phyloP scores from a whole-genome alignment of 257 asterid genomes.

The Echium plantagineum region DNA sequence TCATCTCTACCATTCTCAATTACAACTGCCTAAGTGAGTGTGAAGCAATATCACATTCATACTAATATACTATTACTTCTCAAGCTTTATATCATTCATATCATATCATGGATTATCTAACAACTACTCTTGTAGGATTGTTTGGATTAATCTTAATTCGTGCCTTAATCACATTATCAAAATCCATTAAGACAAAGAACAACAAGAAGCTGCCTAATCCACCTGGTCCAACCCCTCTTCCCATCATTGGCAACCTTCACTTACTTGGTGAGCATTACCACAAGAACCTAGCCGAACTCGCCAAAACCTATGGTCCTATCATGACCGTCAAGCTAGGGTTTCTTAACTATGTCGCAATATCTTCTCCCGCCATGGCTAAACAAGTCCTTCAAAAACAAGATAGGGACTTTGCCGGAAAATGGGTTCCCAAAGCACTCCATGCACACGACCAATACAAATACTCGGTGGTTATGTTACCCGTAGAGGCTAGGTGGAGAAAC shows the following conservation, averaged over 20 bases:
- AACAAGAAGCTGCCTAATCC: background rate
- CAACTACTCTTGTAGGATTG: too few relatives aligned
- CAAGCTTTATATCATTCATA: too few relatives aligned
- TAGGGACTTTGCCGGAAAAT: conserved; percentile 12
- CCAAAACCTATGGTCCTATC: conserved; percentile 16
- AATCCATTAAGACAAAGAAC: background rate
- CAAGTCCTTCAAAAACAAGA: conserved; percentile 38
- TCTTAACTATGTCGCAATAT: conserved; percentile 38
- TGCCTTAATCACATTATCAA: background rate
- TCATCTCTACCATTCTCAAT: too few relatives aligned
- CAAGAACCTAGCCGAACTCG: conserved; percentile 10
- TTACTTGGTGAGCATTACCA: conserved; percentile 8
- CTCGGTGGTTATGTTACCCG: conserved; percentile 17
- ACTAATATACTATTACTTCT: too few relatives aligned
- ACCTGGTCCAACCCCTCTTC: conserved; percentile 43
- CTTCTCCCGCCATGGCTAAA: conserved; percentile 52
- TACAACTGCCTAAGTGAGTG: too few relatives aligned
- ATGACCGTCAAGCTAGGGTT: conserved; percentile 40
- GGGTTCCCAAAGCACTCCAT: conserved; percentile 14
- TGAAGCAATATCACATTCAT: too few relatives aligned
- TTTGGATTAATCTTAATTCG: too few relatives aligned
- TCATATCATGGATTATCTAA: too few relatives aligned
- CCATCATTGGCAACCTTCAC: conserved; percentile 60
- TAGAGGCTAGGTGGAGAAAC: conserved; percentile 12
- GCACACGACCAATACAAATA: conserved; percentile 11